Evolutionary conservation across 371 early-diverging fungal genomes (phyloP), one percentile per base, ranked within the genome.

Genomic region (Mucor irregularis): DNA sequence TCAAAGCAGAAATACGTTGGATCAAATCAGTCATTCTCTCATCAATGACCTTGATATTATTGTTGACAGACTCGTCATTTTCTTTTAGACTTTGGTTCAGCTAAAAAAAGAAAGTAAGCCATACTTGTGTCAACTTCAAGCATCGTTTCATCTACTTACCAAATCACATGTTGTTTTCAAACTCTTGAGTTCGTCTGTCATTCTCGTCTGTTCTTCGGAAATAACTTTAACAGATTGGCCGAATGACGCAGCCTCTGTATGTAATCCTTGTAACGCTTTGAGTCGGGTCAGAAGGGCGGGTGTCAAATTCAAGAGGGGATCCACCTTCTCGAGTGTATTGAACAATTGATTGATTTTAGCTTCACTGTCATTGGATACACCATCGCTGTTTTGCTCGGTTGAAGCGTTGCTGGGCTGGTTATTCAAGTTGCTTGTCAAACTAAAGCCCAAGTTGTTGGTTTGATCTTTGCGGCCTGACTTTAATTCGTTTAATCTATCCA

Each of bases 231-330:
- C 74, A 10, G 88, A 84, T 13, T 89, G 88, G 7, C 88, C 81
- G 60, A 91, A 90, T 31, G 86, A 83, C 6, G 91, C 81, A 2
- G 94, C 93, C 57, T 94, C 93, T 0, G 82, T 77, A 62, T 96
- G 97, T 53, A 95, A 70, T 6, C 73, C 69, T 58, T 91, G 86
- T 42, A 96, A 73, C 2, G 88, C 85, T 56, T 89, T 90, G 52
- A 96, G 74, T 47, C 96, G 86, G 5, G 87, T 74, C 16, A 94
- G 78, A 29, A 94, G 76, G 5, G 89, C 88, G 13, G 94, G 95
- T 0, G 93, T 85, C 51, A 92, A 63, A 16, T 86, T 83, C 33
- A 90, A 76, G 38, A 95, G 68, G 1, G 93, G 88, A 56, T 95
- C 95, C 4, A 94, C 68, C 53, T 82, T 81, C 31, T 88, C 83